A percentile compares a stretch with the other conserved stretches of the same genome.
These are phyloP conservation scores for Blastobotrys elegans DNA, from an alignment of 1,139 yeast species.

Conservation along the genomic window DNA sequence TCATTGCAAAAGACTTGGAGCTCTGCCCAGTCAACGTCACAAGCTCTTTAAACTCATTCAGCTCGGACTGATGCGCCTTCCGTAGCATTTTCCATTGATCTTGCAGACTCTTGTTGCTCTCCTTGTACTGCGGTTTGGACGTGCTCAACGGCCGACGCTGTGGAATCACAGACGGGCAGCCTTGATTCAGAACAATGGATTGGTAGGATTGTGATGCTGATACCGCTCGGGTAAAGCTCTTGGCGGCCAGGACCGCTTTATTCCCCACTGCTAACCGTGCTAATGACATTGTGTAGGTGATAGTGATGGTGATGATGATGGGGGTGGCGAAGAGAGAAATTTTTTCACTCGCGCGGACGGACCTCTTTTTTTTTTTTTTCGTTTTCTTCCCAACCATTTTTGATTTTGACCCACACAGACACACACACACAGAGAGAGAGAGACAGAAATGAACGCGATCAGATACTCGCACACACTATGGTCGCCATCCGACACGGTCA, in stretches of 20 bases:
- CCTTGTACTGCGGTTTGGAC: background rate
- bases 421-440: too few relatives aligned
- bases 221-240: conserved; percentile 10
- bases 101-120: background rate
- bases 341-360: background rate
- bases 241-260: conserved; percentile 12
- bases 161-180: background rate
- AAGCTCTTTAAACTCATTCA: conserved; percentile 12
- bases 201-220: conserved; percentile 9
- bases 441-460: conserved; percentile 23
- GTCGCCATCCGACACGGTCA: conserved; percentile 97
- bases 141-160: background rate
- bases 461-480: conserved; percentile 85
- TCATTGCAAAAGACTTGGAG: conserved; percentile 18
- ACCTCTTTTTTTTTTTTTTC: conserved; percentile 2
- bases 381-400: background rate
- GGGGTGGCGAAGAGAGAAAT: too few relatives aligned
- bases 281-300: conserved; percentile 7
- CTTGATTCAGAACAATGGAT: conserved; percentile 5
- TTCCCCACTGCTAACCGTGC: conserved; percentile 13
- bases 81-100: conserved; percentile 6
- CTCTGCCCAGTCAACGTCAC: conserved; percentile 22
- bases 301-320: background rate
- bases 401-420: background rate
- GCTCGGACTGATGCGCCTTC: conserved; percentile 9